Base-by-base conservation (phyloP, 768 basidiomycete genomes). In the Chalciporus sphaerocephalus region DNA sequence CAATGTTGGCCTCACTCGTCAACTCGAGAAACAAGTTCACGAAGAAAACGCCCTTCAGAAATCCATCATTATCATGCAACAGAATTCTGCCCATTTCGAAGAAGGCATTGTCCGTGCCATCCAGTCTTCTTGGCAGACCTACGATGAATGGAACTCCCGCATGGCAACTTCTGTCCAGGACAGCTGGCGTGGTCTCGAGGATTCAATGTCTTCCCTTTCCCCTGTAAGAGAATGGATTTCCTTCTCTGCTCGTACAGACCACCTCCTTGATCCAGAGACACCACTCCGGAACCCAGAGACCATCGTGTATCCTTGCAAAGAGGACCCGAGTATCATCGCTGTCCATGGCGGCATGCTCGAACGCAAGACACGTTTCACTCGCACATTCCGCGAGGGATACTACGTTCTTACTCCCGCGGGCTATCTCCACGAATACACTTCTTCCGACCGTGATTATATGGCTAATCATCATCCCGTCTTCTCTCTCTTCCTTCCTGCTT, bases 1-100 rank as follows among this genome's bases (percentile, higher is more conserved):
- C 47, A 91, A 92, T 63, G 69, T 74, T 44, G 72, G 79, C 45
- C 92, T 95, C 28, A 65, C 74, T 16, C 83, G 79, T 41, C 92
- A 96, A 63, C 80, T 96, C 13, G 79, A 83, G 52, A 90, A 88
- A 55, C 94, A 97, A 69, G 90, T 97, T 36, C 83, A 92, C 68
- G 95, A 96, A 69, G 96, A 99, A 69, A 99, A 99, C 62, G 83
- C 93, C 0, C 81, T 99, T 12, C 95, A 99, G 69, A 99, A 98
- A 65, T 90, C 87, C 2, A 89, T 97, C 59, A 84, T 99, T 60
- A 94, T 99, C 65, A 97, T 95, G 81, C 95, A 99, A 58, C 92
- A 94, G 54, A 95, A 95, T 64, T 89, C 86, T 13, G 95, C 94
- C 17, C 86, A 94, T 62, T 99, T 99, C 56, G 96, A 98, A 67